Evolutionary conservation across 306 rosid genomes (phyloP).

Genomic region (Malus domestica): ASM211411v1 NC_041803.1:43341001-43341500

Average conservation of each 20-base stretch:
- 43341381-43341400: conserved; percentile 59
- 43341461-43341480: conserved; percentile 92
- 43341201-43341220: conserved; percentile 70
- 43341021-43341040: background rate
- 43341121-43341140: conserved; percentile 48
- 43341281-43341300: conserved; percentile 57
- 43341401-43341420: conserved; percentile 56
- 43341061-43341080: conserved; percentile 56
- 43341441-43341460: conserved; percentile 75
- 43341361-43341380: conserved; percentile 51
- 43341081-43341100: conserved; percentile 88
- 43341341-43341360: conserved; percentile 51
- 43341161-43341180: conserved; percentile 54
- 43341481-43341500: conserved; percentile 77
- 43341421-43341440: conserved; percentile 61
- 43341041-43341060: background rate
- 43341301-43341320: conserved; percentile 50
- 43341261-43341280: conserved; percentile 57
- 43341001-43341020: background rate
- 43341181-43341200: conserved; percentile 58
- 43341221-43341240: conserved; percentile 89
- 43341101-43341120: conserved; percentile 49
- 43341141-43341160: conserved; percentile 52
- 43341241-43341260: conserved; percentile 75
- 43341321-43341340: conserved; percentile 55